These are phyloP conservation scores for Dipteronia dyeriana DNA, from an alignment of 345 rosid species.

Conservation along the genomic window DNA sequence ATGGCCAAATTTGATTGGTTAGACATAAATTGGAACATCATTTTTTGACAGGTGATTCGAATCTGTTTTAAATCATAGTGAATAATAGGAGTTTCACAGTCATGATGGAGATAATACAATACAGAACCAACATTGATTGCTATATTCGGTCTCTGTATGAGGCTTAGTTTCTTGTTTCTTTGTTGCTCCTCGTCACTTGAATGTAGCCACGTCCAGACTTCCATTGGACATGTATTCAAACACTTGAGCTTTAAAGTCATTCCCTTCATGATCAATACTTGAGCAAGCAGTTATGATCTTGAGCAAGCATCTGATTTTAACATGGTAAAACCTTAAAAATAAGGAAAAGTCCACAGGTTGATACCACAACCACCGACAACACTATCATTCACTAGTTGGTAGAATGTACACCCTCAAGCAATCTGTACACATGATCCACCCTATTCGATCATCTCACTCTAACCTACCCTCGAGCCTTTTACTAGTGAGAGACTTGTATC, in stretches of 20 bases:
- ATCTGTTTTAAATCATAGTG: slow-evolving; percentile 41
- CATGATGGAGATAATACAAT: slow-evolving; percentile 32
- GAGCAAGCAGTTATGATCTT: slow-evolving; percentile 25
- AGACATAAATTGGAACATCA: too few relatives aligned
- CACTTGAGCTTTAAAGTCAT: slow-evolving; percentile 30
- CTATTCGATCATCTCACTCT: too few relatives aligned
- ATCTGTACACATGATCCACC: too few relatives aligned
- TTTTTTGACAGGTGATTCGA: too few relatives aligned
- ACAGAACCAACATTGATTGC: slow-evolving; percentile 35
- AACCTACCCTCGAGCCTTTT: too few relatives aligned
- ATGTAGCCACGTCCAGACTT: slow-evolving; percentile 30
- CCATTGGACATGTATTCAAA: slow-evolving; percentile 36
- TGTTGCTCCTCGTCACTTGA: background rate
- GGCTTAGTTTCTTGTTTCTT: background rate
- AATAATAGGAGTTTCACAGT: slow-evolving; percentile 27
- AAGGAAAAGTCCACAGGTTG: too few relatives aligned
- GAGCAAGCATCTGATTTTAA: slow-evolving; percentile 24
- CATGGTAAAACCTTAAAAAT: too few relatives aligned
- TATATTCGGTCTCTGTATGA: slow-evolving; percentile 27
- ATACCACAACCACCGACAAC: too few relatives aligned
- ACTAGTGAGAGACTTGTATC: too few relatives aligned
- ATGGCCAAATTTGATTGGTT: too few relatives aligned
- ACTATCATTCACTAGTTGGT: too few relatives aligned
- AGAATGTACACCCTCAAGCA: too few relatives aligned
- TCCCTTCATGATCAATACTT: slow-evolving; percentile 24